Evolutionary conservation across 768 basidiomycete species (phyloP).

Genomic region (Pulveroboletus sp.): DNA sequence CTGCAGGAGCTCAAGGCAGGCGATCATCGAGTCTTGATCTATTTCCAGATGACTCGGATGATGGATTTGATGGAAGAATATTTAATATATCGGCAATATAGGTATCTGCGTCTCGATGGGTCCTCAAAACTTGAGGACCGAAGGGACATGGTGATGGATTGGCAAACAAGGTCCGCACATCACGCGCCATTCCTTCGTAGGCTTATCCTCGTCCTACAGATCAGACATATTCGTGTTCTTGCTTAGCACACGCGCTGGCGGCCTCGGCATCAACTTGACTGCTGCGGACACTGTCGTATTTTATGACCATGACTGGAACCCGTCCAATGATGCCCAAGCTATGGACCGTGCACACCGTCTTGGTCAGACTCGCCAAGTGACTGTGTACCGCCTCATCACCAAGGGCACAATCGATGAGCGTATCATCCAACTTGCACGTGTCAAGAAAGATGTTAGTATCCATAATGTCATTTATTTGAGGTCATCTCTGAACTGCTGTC

Average conservation of each 20-base stretch:
- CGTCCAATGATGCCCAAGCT: constrained; percentile 95
- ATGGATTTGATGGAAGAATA: constrained; percentile 99
- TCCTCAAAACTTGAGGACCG: constrained; percentile 94
- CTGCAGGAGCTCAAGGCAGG: constrained; percentile 89
- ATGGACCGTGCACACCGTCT: constrained; percentile 98
- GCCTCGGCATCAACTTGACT: constrained; percentile 94
- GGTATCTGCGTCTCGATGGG: constrained; percentile 90
- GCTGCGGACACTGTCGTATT: constrained; percentile 45
- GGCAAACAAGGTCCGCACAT: constrained; percentile 84
- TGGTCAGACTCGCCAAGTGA: constrained; percentile 95
- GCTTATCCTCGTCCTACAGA: constrained; percentile 9
- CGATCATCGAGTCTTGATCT: constrained; percentile 91
- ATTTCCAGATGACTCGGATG: constrained; percentile 99
- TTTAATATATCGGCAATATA: constrained; percentile 93
- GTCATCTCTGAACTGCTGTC: constrained; percentile 2
- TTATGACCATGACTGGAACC: constrained; percentile 49
- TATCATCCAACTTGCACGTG: constrained; percentile 92
- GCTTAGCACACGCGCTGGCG: constrained; percentile 92
- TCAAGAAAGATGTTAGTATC: constrained; percentile 86
- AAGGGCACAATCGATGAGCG: constrained; percentile 95
- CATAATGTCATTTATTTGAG: not conserved
- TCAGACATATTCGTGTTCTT: constrained; percentile 96
- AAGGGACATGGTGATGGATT: constrained; percentile 98
- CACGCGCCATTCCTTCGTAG: not conserved
- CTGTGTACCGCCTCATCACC: constrained; percentile 92